Percentiles rank a stretch among this genome's conserved stretches.
These are phyloP conservation scores for Ustilago curta DNA, from an alignment of 1,284 basidiomycete species.

Conservation along the genomic window DNA sequence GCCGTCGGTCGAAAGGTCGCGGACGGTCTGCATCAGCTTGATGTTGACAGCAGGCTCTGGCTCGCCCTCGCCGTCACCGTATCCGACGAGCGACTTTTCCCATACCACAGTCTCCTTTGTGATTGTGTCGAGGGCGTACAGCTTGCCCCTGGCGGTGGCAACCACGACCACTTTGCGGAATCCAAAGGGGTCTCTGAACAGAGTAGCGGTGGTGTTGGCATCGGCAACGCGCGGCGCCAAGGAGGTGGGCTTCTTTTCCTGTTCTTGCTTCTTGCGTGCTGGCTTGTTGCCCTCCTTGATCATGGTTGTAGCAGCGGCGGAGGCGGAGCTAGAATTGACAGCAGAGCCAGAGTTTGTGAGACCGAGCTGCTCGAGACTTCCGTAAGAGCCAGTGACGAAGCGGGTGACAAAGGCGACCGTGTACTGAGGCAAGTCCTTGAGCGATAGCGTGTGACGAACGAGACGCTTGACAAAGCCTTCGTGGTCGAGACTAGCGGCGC, in stretches of 20 bases:
- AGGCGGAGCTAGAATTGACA: conserved; percentile 10
- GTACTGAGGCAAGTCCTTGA: conserved; percentile 80
- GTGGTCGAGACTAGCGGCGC: conserved; percentile 58
- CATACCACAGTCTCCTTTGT: conserved; percentile 68
- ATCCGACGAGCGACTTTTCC: conserved; percentile 67
- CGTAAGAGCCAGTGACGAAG: conserved; percentile 80
- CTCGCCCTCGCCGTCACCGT: conserved; percentile 61
- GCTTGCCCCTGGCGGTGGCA: conserved; percentile 79
- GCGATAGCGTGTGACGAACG: conserved; percentile 57
- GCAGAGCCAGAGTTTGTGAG: conserved; percentile 49
- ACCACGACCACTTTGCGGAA: conserved; percentile 85
- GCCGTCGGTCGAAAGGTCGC: conserved; percentile 54
- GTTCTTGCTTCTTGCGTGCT: conserved; percentile 24
- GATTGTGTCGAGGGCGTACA: conserved; percentile 86
- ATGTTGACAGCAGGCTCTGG: conserved; percentile 54
- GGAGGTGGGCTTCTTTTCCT: conserved; percentile 38
- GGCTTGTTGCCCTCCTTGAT: conserved; percentile 45
- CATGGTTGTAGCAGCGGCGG: conserved; percentile 40
- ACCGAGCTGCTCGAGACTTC: conserved; percentile 68
- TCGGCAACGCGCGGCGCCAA: conserved; percentile 54
- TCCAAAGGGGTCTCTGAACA: conserved; percentile 79
- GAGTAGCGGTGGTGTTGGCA: conserved; percentile 37
- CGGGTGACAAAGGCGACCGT: conserved; percentile 77
- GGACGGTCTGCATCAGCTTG: conserved; percentile 56
- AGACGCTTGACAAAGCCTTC: conserved; percentile 74